Percentiles rank a stretch among this genome's conserved stretches.
Evolutionary conservation across 805 yeast genomes (phyloP).

Genomic region (Myxozyma geophila): DNA sequence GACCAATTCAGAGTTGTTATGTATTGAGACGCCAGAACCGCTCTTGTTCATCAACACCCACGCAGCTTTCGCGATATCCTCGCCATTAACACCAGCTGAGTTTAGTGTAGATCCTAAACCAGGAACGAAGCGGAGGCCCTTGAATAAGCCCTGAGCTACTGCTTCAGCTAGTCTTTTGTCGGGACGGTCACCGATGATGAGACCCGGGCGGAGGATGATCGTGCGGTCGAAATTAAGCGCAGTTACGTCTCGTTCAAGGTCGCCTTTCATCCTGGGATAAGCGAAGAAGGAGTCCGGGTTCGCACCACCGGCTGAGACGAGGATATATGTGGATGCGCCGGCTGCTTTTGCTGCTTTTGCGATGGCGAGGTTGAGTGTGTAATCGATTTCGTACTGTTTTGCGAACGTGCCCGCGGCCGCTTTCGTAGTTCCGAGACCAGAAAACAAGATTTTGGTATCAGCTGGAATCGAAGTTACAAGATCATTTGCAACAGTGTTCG

Average conservation of each 20-base stretch:
- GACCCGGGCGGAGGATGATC: conserved; percentile 79
- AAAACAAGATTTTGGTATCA: conserved; percentile 49
- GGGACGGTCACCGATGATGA: conserved; percentile 46
- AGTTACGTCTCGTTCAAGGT: conserved; percentile 68
- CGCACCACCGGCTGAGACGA: conserved; percentile 74
- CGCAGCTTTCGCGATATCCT: conserved; percentile 68
- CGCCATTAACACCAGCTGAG: conserved; percentile 57
- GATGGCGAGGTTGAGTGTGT: conserved; percentile 67
- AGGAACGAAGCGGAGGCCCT: conserved; percentile 23
- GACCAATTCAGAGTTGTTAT: conserved; percentile 35
- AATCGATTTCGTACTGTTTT: conserved; percentile 71
- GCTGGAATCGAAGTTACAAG: conserved; percentile 41
- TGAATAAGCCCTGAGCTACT: conserved; percentile 9
- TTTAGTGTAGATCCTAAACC: background rate
- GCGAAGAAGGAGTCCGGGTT: conserved; percentile 58
- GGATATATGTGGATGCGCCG: conserved; percentile 69
- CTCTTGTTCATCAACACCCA: conserved; percentile 49
- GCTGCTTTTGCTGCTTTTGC: conserved; percentile 75
- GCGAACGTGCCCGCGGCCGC: conserved; percentile 70
- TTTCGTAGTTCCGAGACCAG: conserved; percentile 78
- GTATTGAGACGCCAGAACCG: conserved; percentile 39
- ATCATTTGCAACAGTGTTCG: conserved; percentile 42
- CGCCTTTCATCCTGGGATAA: conserved; percentile 73
- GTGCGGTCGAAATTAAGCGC: conserved; percentile 70
- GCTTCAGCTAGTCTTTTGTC: conserved; percentile 39